phyloP scores from a whole-genome alignment of 2,329 filamentous ascomycete genomes.

The Leptosphaerulina australis region DNA sequence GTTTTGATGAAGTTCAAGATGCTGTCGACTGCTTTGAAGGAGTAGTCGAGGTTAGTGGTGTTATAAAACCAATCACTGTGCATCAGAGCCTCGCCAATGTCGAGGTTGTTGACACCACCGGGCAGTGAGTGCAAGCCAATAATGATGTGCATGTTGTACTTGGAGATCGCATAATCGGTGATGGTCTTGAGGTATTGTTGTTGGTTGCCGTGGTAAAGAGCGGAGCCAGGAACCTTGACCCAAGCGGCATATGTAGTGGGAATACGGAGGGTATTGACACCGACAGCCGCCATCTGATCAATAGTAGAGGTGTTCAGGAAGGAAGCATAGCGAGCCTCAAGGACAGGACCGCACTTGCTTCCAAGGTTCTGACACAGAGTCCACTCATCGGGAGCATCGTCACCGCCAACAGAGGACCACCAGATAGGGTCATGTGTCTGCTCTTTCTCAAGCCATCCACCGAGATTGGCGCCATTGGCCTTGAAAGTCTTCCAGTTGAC shows the following conservation, averaged over 20 bases:
- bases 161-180: constrained; percentile 44
- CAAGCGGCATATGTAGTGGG: constrained; percentile 47
- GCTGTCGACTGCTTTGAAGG: constrained; percentile 38
- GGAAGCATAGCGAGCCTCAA: constrained; percentile 38
- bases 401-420: constrained; percentile 25
- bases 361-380: constrained; percentile 39
- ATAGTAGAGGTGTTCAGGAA: constrained; percentile 39
- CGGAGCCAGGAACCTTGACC: constrained; percentile 42
- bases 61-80: constrained; percentile 47
- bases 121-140: constrained; percentile 41
- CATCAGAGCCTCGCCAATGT: constrained; percentile 18
- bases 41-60: constrained; percentile 42
- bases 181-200: constrained; percentile 34
- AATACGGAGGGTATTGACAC: constrained; percentile 45
- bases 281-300: constrained; percentile 38
- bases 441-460: constrained; percentile 44
- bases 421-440: constrained; percentile 32
- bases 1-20: constrained; percentile 40
- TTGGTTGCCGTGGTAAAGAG: constrained; percentile 45
- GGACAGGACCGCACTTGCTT: constrained; percentile 30
- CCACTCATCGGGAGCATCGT: constrained; percentile 43
- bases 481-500: constrained; percentile 24
- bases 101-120: constrained; percentile 38
- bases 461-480: constrained; percentile 32
- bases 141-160: constrained; percentile 46